Base-by-base conservation (phyloP, 805 yeast species). In the Scheffersomyces coipomensis region DNA sequence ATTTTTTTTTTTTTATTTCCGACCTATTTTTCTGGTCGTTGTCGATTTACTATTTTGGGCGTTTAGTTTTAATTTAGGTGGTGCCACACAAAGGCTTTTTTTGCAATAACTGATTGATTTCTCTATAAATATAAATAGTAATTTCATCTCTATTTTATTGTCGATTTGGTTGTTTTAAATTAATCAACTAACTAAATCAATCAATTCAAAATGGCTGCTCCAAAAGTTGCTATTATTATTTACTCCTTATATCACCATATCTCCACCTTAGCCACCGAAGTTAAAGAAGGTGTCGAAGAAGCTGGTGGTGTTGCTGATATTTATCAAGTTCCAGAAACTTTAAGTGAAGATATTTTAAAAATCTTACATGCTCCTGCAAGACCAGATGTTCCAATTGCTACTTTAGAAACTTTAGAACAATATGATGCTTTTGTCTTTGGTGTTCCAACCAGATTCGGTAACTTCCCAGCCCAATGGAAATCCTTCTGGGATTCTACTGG, bases 381-480 rank as follows among this genome's bases (percentile, higher is more conserved):
- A 53, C 50, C 58, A 42, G 52, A 53, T 45, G 58, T 60, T 60
- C 89, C 91, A 47, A 66, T 76, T 52, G 86, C 86, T 37, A 71
- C 84, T n/a, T 51, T 62, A 5, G 83, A 76, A 17, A 73, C 78
- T 16, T 69, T 88, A 49, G 56, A 65, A 3, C 66, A 73, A 46
- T 84, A 81, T 69, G 95, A 88, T 56, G 95, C 89, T 34, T 78
- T 84, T 68, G 48, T 88, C 49, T 85, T 88, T 53, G 96, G 96
- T 56, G 61, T 85, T 51, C 93, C 95, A 53, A 84, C 96, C 39
- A 79, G 96, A 65, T 88, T 68, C 59, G 96, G 96, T 63, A 78
- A 73, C 60, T 64, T 75, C 64, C 90, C 95, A 39, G 83, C 87
- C 34, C 93, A 87, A 63, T 75, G 83, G 75, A 76, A 75, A 62